Conservation (phyloP, 176 grass and related monocot species). For the Pontederia paniculata region DNA sequence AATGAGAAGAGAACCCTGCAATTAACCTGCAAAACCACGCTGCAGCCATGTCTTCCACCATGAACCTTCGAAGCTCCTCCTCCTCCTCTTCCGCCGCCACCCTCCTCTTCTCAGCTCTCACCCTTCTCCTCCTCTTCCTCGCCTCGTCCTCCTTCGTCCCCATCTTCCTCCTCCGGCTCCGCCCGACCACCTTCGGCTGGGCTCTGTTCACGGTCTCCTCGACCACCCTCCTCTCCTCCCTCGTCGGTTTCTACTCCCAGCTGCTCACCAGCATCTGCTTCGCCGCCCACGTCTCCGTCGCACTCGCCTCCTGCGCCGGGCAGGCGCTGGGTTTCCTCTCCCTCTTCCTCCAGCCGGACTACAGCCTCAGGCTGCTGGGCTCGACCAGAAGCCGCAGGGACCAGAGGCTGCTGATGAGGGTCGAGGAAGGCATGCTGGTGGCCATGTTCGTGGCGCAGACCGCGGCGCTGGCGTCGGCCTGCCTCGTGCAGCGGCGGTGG, state of each 20-base stretch:
- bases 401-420: conserved; percentile 34
- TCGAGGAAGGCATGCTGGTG: conserved; percentile 43
- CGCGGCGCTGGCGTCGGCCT: conserved; percentile 24
- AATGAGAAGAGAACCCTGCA: too few relatives aligned
- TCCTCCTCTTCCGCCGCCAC: conserved; percentile 8
- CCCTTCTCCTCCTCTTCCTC: conserved; percentile 40
- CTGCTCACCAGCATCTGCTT: conserved; percentile 46
- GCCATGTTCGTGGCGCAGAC: conserved; percentile 48
- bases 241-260: conserved; percentile 28
- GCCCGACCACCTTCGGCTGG: conserved; percentile 54
- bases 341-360: conserved; percentile 37
- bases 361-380: conserved; percentile 30
- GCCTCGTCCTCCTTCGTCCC: conserved; percentile 28
- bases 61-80: conserved; percentile 22
- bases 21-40: too few relatives aligned
- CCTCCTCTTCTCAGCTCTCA: conserved; percentile 44
- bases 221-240: conserved; percentile 39
- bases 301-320: conserved; percentile 31
- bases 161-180: conserved; percentile 40
- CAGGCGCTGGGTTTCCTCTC: conserved; percentile 33
- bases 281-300: conserved; percentile 27
- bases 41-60: not conserved
- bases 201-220: conserved; percentile 46
- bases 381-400: conserved; percentile 46
- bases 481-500: conserved; percentile 32